Conservation (phyloP, 2,329 filamentous ascomycete genomes). For the Hypoxylon sp. region DNA sequence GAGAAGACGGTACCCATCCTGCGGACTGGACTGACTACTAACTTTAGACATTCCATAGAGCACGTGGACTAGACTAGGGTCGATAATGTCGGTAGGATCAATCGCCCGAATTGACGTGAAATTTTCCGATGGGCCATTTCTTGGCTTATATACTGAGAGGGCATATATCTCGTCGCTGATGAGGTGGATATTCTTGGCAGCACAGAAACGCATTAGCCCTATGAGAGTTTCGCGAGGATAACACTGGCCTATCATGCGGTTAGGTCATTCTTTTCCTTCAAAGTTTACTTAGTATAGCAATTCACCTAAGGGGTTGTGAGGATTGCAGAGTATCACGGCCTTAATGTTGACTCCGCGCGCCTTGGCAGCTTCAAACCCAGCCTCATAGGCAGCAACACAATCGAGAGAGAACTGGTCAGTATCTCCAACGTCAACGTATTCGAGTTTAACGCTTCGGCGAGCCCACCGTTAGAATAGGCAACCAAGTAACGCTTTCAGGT, state of each 20-base stretch:
- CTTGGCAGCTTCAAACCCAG: conserved; percentile 38
- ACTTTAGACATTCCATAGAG: conserved; percentile 46
- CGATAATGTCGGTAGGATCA: conserved; percentile 38
- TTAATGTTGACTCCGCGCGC: conserved; percentile 35
- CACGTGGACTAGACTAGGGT: conserved; percentile 38
- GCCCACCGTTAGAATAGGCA: not conserved
- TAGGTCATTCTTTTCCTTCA: not conserved
- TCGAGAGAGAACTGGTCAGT: conserved; percentile 41
- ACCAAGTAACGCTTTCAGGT: not conserved
- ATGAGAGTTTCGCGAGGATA: conserved; percentile 40
- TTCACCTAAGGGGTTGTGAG: conserved; percentile 43
- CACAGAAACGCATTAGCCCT: conserved; percentile 40
- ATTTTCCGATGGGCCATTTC: conserved; percentile 25
- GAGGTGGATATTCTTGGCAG: conserved; percentile 41
- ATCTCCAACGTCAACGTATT: conserved; percentile 41
- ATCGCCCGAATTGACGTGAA: conserved; percentile 39
- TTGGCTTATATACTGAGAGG: conserved; percentile 35
- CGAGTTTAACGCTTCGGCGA: conserved; percentile 25
- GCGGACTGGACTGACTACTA: not conserved
- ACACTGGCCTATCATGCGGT: conserved; percentile 33
- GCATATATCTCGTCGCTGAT: conserved; percentile 46
- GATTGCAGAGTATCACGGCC: conserved; percentile 42
- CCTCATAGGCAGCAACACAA: conserved; percentile 39
- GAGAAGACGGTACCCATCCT: not conserved
- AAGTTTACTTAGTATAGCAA: not conserved